Evolutionary conservation across 768 basidiomycete species (phyloP).

Genomic region (Clitopilus hobsonii): DNA sequence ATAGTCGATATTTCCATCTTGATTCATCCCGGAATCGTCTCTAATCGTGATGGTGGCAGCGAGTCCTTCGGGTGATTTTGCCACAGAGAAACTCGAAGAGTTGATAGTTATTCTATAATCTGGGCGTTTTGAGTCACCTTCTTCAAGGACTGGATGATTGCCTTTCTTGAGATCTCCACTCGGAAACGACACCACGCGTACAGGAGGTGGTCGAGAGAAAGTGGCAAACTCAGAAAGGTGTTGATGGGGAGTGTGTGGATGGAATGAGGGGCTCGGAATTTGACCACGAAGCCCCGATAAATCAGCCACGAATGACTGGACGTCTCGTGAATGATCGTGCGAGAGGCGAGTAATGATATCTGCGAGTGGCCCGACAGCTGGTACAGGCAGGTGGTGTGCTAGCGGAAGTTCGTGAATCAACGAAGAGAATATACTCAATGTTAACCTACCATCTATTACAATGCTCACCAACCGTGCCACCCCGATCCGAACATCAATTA

Average conservation of each 20-base stretch:
- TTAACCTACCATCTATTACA: slow-evolving; percentile 31
- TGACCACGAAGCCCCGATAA: slow-evolving; percentile 5
- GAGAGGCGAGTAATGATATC: slow-evolving; percentile 43
- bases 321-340: slow-evolving; percentile 55
- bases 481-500: slow-evolving; percentile 83
- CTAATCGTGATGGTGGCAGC: neutral
- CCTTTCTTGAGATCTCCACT: neutral
- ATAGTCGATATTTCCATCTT: neutral
- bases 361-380: too few species aligned
- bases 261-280: neutral
- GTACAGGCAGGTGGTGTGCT: too few species aligned
- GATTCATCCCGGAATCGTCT: neutral
- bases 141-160: neutral
- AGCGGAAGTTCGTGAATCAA: too few species aligned
- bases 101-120: neutral
- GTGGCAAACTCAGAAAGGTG: slow-evolving; percentile 15
- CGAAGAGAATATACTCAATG: too few species aligned
- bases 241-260: neutral
- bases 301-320: slow-evolving; percentile 51
- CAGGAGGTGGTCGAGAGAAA: slow-evolving; percentile 34
- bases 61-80: neutral
- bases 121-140: neutral
- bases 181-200: neutral
- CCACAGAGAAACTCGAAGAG: neutral
- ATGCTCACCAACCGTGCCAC: slow-evolving; percentile 68